Base-by-base conservation (phyloP, 495 filamentous ascomycete genomes). In the Rostrohypoxylon terebratum region DNA sequence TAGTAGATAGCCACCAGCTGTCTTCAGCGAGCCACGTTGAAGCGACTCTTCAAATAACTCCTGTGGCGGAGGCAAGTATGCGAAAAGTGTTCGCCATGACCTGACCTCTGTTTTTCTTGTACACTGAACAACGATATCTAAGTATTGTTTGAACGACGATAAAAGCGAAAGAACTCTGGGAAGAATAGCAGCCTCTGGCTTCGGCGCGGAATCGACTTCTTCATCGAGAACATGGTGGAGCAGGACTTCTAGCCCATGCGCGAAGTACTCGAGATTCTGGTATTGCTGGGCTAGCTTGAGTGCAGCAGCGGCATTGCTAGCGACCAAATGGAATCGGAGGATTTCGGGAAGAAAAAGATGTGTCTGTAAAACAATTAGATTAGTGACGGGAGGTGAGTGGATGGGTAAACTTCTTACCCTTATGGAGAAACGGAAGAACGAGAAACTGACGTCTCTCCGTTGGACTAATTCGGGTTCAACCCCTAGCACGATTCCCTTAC, bases 121-220 rank as follows among this genome's bases (percentile, higher is more conserved):
- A 79, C 96, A 99, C 82, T 97, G 95, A 0, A 99, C 94, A 4
- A 99, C 90, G 63, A 97, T 94, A 77, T 98, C 96, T 33, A 98
- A 89, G 66, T 97, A 98, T 55, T 93, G 84, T 28, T 91, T 90
- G 69, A 98, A 97, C 0, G 92, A 93, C 0, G 94, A 94, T 3
- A 99, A 87, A 67, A 98, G 96, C 0, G 92, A 91, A 20, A 98
- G 89, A 7, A 97, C 93, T 23, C 87, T 90, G 1, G 96, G 96
- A 4, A 99, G 86, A 8, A 97, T 85, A 3, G 95, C 93, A 16
- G 87, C 84, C 69, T 89, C 89, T 4, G 88, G 87, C 40, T 88
- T 84, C 11, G 88, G 89, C n/a, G 87, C 80, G 13, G 87, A 79
- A 69, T 99, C 96, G 4, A 96, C 95, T 78, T 97, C 96, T 51